Evolutionary conservation across 2,329 filamentous ascomycete genomes (phyloP), one percentile per base, ranked within the genome.

Genomic region (Fusarium coicis): DNA sequence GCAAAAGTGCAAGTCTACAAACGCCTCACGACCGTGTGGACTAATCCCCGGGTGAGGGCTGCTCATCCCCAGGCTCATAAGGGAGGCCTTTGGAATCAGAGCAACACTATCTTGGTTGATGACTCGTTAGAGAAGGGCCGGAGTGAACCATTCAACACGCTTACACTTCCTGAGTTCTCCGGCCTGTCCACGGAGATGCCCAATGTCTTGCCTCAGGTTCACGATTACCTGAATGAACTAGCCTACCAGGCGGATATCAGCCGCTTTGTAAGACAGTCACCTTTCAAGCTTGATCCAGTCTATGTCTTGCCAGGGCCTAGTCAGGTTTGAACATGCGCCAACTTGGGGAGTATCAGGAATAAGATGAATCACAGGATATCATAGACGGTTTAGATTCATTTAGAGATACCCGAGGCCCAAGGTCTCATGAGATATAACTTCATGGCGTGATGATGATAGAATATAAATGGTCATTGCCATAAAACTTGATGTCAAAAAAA

Each of bases 101-200:
- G 87, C 56, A 97, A 98, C 81, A 98, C 96, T 0, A 87, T 98
- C 11, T 86, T 99, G 32, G 90, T 98, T 43, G 96, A 99, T 76
- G 96, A 98, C 82, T 93, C 92, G 36, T 77, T 83, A 2, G 87
- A 95, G 77, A 99, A 98, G 85, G 95, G 92, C 2, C 87, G 89
- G 32, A 92, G 88, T 62, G 94, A 99, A 81, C 96, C 96, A 2
- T 89, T 90, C 83, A 98, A 98, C 77, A 87, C 96, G 28, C 83
- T 98, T 15, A 85, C 91, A 73, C 87, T 98, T 28, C 93, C 95
- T 2, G 94, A 97, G 81, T 98, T 96, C 78, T 80, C 81, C 5
- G 89, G 87, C 18, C 66, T 85, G 40, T 47, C 66, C 5, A 68
- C 77, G 11, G 87, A 89, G 76, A 49, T 72, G 2, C 78, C 79